These are phyloP conservation scores for Byssothecium circinans DNA, from an alignment of 2,329 filamentous ascomycete genomes.

Conservation along the genomic window DNA sequence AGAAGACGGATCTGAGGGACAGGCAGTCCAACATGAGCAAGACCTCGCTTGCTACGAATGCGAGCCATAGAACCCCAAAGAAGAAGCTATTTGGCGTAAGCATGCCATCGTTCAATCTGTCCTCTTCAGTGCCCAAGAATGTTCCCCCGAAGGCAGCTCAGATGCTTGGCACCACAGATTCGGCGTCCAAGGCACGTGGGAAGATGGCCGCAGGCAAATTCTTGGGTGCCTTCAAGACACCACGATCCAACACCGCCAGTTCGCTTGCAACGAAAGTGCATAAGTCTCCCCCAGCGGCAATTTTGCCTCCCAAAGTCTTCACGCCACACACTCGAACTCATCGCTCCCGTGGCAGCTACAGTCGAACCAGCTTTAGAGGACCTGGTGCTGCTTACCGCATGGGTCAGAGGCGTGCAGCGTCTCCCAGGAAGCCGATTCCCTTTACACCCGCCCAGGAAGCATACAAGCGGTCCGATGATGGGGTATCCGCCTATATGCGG, in stretches of 20 bases:
- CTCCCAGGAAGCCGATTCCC: not conserved
- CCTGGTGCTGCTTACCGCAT: no score
- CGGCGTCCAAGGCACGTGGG: constrained; percentile 1
- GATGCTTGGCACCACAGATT: constrained; percentile 34
- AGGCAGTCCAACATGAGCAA: constrained; percentile 3
- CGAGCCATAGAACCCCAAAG: constrained; percentile 41
- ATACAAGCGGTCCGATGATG: not conserved
- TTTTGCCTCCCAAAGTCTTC: not conserved
- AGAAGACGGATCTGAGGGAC: constrained; percentile 22
- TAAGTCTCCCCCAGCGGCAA: not conserved
- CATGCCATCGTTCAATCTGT: constrained; percentile 27
- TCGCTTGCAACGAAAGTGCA: not conserved
- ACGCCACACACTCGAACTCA: not conserved
- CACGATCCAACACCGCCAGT: constrained; percentile 12
- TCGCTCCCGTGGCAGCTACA: not conserved
- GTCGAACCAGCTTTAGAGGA: not conserved
- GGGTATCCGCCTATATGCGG: no score
- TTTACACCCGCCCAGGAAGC: not conserved
- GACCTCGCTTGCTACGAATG: not conserved
- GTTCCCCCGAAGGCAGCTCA: constrained; percentile 28
- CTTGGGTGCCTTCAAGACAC: constrained; percentile 9
- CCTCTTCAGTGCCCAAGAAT: not conserved
- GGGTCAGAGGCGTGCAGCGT: no score
- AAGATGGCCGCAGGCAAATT: not conserved
- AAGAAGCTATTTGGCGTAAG: constrained; percentile 45